Evolutionary conservation across 2,329 filamentous ascomycete genomes (phyloP), one percentile per base, ranked within the genome.

Genomic region (Lomentospora prolificans): DNA sequence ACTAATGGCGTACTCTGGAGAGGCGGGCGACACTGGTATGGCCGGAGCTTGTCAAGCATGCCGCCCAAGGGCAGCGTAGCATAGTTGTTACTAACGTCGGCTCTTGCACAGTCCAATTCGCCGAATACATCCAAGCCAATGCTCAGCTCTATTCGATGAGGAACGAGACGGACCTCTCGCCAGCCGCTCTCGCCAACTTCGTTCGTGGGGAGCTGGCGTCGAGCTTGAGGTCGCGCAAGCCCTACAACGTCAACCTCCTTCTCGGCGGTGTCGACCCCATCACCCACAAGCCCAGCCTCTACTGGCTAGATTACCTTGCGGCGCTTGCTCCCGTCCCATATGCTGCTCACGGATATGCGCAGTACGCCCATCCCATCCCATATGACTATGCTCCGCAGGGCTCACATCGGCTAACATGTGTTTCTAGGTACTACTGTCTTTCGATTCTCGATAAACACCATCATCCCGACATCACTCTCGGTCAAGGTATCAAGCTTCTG

Each of bases 81-180:
- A 50, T 14, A 19, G 9, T 51, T 22, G 30, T 48, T 28, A 19
- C 44, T 55, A 57, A 55, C 44, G 6, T 8, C 14, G 8, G 19
- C 19, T 9, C 33, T 27, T 57, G 10, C 50, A 57, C 69, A 96
- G 91, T 97, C 60, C 92, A 99, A 85, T 99, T 99, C 72, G 89
- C 95, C 70, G 94, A 99, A 76, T 99, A 92, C 76, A 95, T 99
- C 71, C 91, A 97, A 82, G 91, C 92, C 70, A 99, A 99, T 73
- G 86, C 94, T 61, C 90, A 96, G 75, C 87, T 99, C 68, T 99
- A 99, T 77, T 90, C 89, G 63, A 99, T 97, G 91, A 90, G 95
- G 68, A 97, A 97, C 71, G 88, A 90, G 72, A 87, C 87, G 68
- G 90, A 96, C 66, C 84, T 99, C 59, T 90, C 89, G 48, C 92